These are phyloP conservation scores for Glarea lozoyensis DNA, from an alignment of 495 filamentous ascomycete species.

Conservation along the genomic window DNA sequence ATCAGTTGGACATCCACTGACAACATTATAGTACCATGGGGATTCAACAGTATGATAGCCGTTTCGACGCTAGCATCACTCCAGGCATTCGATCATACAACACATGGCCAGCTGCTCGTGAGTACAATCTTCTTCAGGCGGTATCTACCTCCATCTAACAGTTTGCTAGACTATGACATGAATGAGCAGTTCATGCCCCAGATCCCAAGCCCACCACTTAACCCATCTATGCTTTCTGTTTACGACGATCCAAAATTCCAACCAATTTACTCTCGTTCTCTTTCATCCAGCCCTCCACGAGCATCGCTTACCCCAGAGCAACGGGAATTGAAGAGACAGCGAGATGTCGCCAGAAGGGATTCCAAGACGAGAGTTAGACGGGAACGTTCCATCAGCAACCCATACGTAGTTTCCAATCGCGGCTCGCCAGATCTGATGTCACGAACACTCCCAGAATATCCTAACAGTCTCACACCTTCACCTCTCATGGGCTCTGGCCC, in stretches of 20 bases:
- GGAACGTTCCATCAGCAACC: constrained; percentile 21
- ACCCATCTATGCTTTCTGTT: constrained; percentile 9
- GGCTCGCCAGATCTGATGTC: constrained; percentile 18
- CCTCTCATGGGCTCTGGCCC: constrained; percentile 18
- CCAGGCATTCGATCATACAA: constrained; percentile 16
- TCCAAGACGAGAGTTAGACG: constrained; percentile 20
- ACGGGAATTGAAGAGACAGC: constrained; percentile 21
- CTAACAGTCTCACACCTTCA: constrained; percentile 16
- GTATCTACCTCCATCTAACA: no score
- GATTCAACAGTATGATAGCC: constrained; percentile 20
- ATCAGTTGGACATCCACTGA: background rate
- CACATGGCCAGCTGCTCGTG: constrained; percentile 21
- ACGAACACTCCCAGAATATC: constrained; percentile 16
- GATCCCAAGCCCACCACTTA: constrained; percentile 12
- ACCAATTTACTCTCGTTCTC: constrained; percentile 19
- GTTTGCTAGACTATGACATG: constrained; percentile 18
- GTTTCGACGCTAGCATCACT: constrained; percentile 17
- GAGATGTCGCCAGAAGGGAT: constrained; percentile 19
- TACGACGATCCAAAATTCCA: constrained; percentile 18
- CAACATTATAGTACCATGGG: constrained; percentile 15
- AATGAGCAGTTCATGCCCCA: constrained; percentile 16
- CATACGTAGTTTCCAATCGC: constrained; percentile 16
- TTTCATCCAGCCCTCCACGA: constrained; percentile 21
- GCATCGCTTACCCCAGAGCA: constrained; percentile 21
- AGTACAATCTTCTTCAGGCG: no score